phyloP scores from a whole-genome alignment of 2,329 filamentous ascomycete genomes.

The Exophiala aquamarina region DNA sequence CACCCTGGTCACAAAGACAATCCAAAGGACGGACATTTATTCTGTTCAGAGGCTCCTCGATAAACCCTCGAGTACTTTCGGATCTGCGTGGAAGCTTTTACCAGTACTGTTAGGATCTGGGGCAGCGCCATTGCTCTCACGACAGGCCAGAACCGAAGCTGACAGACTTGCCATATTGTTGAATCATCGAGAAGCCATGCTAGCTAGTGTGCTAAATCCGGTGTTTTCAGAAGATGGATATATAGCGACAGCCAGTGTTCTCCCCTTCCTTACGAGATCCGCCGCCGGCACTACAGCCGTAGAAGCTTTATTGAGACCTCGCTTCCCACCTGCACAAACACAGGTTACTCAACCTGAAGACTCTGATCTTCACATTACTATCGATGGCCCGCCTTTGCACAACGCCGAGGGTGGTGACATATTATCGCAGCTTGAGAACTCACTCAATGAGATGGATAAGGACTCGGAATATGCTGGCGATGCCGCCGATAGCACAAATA shows the following conservation, averaged over 20 bases:
- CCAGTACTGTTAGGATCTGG: slow-evolving; percentile 56
- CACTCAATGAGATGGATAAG: slow-evolving; percentile 45
- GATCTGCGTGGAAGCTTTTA: slow-evolving; percentile 63
- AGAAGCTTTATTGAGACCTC: slow-evolving; percentile 65
- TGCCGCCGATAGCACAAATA: slow-evolving; percentile 37
- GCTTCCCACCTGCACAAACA: slow-evolving; percentile 47
- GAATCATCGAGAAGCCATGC: slow-evolving; percentile 68
- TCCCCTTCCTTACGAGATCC: slow-evolving; percentile 74
- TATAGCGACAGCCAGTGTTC: slow-evolving; percentile 66
- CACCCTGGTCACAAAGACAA: background rate
- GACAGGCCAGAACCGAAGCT: slow-evolving; percentile 59
- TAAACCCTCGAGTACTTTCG: slow-evolving; percentile 43
- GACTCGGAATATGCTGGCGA: slow-evolving; percentile 25
- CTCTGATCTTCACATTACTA: background rate
- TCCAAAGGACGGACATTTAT: slow-evolving; percentile 1
- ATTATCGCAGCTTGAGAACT: slow-evolving; percentile 48
- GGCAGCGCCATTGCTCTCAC: slow-evolving; percentile 64
- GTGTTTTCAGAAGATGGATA: slow-evolving; percentile 63
- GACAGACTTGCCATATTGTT: slow-evolving; percentile 78
- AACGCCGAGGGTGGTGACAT: slow-evolving; percentile 22
- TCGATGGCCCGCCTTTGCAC: background rate
- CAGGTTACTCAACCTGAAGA: background rate
- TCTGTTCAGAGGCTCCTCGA: background rate
- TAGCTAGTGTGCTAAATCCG: slow-evolving; percentile 80
- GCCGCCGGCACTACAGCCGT: slow-evolving; percentile 53